Evolutionary conservation across 495 filamentous ascomycete genomes (phyloP).

Genomic region (Symbiotaphrina buchneri): DNA sequence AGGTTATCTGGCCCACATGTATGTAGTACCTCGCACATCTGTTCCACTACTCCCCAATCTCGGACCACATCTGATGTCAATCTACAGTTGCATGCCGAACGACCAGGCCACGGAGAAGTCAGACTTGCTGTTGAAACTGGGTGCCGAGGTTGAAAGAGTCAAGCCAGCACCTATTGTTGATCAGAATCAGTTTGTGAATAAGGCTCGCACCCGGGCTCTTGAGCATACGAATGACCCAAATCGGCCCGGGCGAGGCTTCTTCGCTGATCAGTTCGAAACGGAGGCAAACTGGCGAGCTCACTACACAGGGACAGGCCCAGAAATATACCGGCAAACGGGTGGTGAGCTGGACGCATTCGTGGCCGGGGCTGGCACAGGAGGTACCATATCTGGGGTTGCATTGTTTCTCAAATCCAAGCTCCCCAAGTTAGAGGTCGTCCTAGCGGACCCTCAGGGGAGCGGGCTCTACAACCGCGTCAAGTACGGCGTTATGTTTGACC

Average conservation of each 20-base stretch:
- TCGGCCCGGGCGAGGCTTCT: constrained; percentile 41
- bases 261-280: constrained; percentile 94
- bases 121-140: constrained; percentile 68
- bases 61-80: background rate
- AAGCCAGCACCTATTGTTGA: constrained; percentile 79
- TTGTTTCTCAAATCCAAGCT: constrained; percentile 53
- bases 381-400: constrained; percentile 76
- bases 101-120: constrained; percentile 84
- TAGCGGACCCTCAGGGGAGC: constrained; percentile 88
- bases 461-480: constrained; percentile 78
- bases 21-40: too few relatives aligned
- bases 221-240: constrained; percentile 39
- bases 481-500: constrained; percentile 88
- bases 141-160: constrained; percentile 74
- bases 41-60: background rate
- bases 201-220: constrained; percentile 52
- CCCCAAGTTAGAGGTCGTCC: constrained; percentile 42
- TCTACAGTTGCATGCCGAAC: constrained; percentile 64
- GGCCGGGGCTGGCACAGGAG: constrained; percentile 86
- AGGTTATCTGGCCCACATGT: constrained; percentile 86
- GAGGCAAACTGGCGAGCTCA: constrained; percentile 73
- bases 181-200: constrained; percentile 83
- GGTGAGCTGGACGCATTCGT: constrained; percentile 61
- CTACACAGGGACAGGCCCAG: constrained; percentile 61
- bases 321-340: constrained; percentile 61